Base-by-base conservation (phyloP, 2,329 filamentous ascomycete species). In the Aspergillus viridinutans region DNA sequence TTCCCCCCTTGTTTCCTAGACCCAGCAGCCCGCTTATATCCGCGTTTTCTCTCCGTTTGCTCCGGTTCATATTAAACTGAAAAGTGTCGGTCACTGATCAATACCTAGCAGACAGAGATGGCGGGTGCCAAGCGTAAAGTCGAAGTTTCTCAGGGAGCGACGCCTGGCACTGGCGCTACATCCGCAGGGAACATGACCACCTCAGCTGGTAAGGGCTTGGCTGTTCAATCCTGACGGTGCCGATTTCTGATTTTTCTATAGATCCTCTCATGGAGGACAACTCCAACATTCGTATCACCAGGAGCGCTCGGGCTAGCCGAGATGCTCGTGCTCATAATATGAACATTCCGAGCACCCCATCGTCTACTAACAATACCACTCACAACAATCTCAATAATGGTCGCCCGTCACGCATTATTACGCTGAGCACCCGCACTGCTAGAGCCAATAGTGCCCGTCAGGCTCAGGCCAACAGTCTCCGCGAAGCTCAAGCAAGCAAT, bases 61-160 rank as follows among this genome's bases (percentile, higher is more conserved):
- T 47, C 55, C 55, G 28, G 49, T 32, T 51, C 32, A 38, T 14
- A 38, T 38, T 17, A 3, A 38, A 3, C 7, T 38, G 32, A n/a
- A 50, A 49, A 35, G 20, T 32, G 58, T 58, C 51, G 32, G 50
- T 47, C 56, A 58, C 51, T 45, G 48, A 51, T 35, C 40, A 32
- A 49, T 52, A 28, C 51, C 49, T 54, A 66, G 61, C 65, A 64
- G 60, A 62, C 60, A 65, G 63, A 61, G 56, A 75, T 75, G 73
- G 71, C 69, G 61, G 72, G 72, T 58, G 66, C 67, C 60, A 73
- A 70, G 62, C 71, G 71, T 58, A 72, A 68, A 55, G 60, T 66
- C 52, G 67, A 67, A 51, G 64, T 68, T 47, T 53, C 66, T 53
- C 62, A 63, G 49, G 65, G 62, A 47, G 53, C 63, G 43, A 56